Evolutionary conservation across 495 filamentous ascomycete genomes (phyloP).

Genomic region (Penicillium chermesinum): DNA sequence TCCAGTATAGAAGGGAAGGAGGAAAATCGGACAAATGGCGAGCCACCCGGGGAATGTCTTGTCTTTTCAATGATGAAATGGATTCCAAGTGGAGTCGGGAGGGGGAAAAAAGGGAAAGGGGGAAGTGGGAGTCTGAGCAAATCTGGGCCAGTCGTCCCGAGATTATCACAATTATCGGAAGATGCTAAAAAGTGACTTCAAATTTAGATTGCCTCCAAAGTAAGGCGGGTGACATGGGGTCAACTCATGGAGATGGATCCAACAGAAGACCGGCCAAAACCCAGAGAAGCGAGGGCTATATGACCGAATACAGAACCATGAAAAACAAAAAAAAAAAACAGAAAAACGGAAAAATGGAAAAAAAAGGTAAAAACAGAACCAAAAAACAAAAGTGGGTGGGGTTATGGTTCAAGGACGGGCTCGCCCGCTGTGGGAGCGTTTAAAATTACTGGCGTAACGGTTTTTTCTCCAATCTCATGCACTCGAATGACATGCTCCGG

Average conservation of each 20-base stretch:
- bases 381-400: constrained; percentile 3
- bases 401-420: constrained; percentile 23
- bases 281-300: no score
- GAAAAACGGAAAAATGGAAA: not conserved
- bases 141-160: constrained; percentile 13
- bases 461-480: no score
- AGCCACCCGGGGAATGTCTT: constrained; percentile 12
- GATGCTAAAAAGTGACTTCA: not conserved
- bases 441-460: constrained; percentile 34
- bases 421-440: constrained; percentile 33
- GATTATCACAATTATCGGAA: constrained; percentile 8
- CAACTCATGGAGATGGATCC: constrained; percentile 9
- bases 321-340: no score
- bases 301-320: no score
- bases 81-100: constrained; percentile 24
- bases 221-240: constrained; percentile 7
- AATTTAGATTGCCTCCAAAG: constrained; percentile 10
- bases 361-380: not conserved
- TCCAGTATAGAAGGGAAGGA: constrained; percentile 3
- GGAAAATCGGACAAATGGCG: constrained; percentile 13
- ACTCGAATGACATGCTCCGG: constrained; percentile 23
- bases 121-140: not conserved
- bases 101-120: not conserved
- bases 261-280: no score
- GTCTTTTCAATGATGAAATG: constrained; percentile 23